Base-by-base conservation (phyloP, 2,329 filamentous ascomycete species). In the Botrytis porri region DNA sequence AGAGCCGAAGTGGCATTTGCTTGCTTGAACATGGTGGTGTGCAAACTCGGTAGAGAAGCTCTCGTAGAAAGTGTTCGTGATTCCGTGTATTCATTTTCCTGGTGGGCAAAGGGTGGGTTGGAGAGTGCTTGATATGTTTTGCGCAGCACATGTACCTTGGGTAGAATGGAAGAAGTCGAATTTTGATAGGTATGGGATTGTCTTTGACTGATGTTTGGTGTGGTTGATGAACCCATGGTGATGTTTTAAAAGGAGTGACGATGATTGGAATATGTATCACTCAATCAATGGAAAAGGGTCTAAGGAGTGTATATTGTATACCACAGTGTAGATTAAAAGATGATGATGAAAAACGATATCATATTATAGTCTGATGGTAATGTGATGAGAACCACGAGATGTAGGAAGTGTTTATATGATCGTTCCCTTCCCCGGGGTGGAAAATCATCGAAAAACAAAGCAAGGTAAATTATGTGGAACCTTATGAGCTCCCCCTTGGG, bases 61-160 rank as follows among this genome's bases (percentile, higher is more conserved):
- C 64, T 66, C 45, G 45, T 51, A 20, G 32, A 66, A 66, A 66
- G 57, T 51, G 61, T 61, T 64, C 48, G 71, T 39, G 70, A 64
- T 20, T 48, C 72, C 64, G 71, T 39, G 59, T 39, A 57, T 67
- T 66, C 41, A 69, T 62, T 70, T 48, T 69, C 48, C 25, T 59
- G 69, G 48, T 64, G 35, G 61, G 43, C 48, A 54, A 69, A 73
- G 51, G 67, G 73, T 51, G 70, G 60, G 69, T 59, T 35, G 29
- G 63, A 67, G 51, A 48, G 65, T 43, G 62, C 45, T 69, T 73
- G 60, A 75, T 76, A 75, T 73, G 39, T 75, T 35, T 69, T 77
- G 63, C 54, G 54, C 54, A 69, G 65, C 59, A 51, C 59, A 67
- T 76, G 72, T 59, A 69, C 29, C 60, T 57, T 73, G 18, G 74